Percentiles rank a stretch among this genome's conserved stretches.
phyloP scores from a whole-genome alignment of 1,284 basidiomycete species.

The Puccinia polysora region DNA sequence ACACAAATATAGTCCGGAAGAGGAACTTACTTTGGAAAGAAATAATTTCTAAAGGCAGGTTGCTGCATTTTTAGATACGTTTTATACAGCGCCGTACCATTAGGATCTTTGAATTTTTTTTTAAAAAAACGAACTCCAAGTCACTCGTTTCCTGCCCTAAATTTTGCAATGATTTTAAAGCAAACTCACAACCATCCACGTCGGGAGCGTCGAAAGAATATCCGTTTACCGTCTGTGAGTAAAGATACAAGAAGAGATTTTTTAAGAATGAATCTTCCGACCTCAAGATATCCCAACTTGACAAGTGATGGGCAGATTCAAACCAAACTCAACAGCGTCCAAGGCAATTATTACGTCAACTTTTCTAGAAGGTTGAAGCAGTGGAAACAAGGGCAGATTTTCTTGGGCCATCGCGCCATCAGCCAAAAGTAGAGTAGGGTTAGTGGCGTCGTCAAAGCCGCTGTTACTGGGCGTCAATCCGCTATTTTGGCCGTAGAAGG shows the following conservation, averaged over 20 bases:
- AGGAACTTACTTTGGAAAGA: constrained; percentile 11
- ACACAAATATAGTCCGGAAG: background rate
- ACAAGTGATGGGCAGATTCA: background rate
- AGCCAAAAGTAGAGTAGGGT: constrained; percentile 27
- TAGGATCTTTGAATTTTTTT: constrained; percentile 27
- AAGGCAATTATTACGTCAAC: constrained; percentile 37
- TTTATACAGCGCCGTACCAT: constrained; percentile 34
- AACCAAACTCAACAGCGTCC: constrained; percentile 33
- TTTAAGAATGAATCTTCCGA: background rate
- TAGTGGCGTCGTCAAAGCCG: constrained; percentile 25
- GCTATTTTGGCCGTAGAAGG: constrained; percentile 28
- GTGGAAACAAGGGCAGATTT: constrained; percentile 40
- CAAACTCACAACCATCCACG: constrained; percentile 29
- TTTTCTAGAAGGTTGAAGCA: constrained; percentile 31
- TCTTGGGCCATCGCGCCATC: constrained; percentile 40
- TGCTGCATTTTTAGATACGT: constrained; percentile 26
- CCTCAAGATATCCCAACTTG: too few relatives aligned
- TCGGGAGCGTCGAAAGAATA: background rate
- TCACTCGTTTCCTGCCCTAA: background rate
- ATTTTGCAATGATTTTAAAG: background rate
- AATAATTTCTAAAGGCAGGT: constrained; percentile 16
- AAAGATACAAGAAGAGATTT: too few relatives aligned
- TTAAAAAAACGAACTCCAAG: background rate
- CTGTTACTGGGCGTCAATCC: background rate
- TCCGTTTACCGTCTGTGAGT: constrained; percentile 28